These are phyloP conservation scores for Sclerotinia spermophila DNA, from an alignment of 2,329 filamentous ascomycete genomes.

Conservation along the genomic window DNA sequence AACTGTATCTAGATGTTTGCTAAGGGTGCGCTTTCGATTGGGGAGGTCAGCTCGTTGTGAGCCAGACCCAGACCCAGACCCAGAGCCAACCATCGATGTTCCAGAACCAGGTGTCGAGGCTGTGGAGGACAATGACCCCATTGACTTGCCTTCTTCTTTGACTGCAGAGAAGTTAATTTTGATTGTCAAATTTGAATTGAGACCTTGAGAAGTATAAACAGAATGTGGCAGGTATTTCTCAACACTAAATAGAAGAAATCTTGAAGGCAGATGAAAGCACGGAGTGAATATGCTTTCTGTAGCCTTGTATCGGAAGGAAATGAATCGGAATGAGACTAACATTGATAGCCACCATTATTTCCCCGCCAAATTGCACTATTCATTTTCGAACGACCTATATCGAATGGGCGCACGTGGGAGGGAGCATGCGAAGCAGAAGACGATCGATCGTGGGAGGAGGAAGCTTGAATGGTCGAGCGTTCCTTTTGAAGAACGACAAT, in stretches of 20 bases:
- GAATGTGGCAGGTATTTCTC: no score
- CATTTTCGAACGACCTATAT: not conserved
- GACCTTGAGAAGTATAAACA: not conserved
- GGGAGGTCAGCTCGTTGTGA: conserved; percentile 27
- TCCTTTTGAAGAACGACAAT: not conserved
- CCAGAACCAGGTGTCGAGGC: conserved; percentile 29
- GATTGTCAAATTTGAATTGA: not conserved
- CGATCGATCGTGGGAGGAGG: not conserved
- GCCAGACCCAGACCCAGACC: no score
- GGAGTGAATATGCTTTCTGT: not conserved
- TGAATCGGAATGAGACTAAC: conserved; percentile 4
- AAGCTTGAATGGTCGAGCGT: not conserved
- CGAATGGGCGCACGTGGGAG: not conserved
- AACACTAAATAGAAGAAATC: not conserved
- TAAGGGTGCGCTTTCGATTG: conserved; percentile 35
- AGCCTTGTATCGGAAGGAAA: not conserved
- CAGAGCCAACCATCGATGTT: conserved; percentile 22
- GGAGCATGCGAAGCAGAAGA: not conserved
- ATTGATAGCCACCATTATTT: conserved; percentile 5
- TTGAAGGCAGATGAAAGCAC: not conserved
- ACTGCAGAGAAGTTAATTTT: conserved; percentile 5
- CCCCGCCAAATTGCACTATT: not conserved
- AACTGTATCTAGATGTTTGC: conserved; percentile 29
- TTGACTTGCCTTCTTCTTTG: conserved; percentile 2
- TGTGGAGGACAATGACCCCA: conserved; percentile 23